Percentiles rank a stretch among this genome's conserved stretches.
Conservation (phyloP, 2,329 filamentous ascomycete genomes). For the Neopestalotiopsis rosae region DNA sequence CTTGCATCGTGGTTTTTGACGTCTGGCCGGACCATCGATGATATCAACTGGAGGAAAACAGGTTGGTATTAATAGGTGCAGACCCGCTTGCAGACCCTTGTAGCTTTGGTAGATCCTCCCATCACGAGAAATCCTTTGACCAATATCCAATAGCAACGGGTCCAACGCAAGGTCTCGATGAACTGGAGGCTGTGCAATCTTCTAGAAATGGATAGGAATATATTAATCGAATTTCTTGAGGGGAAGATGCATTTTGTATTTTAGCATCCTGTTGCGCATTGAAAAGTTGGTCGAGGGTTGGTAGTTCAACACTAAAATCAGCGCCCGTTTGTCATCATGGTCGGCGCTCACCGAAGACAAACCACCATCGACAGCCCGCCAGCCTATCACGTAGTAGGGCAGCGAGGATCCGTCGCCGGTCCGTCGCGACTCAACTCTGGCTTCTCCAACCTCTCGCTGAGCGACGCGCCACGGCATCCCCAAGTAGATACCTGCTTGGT, state of each 20-base stretch:
- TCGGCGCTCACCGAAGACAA: neutral
- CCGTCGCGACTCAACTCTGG: conserved; percentile 9
- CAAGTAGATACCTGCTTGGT: conserved; percentile 2
- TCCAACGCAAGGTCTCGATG: neutral
- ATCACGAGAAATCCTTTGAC: conserved; percentile 12
- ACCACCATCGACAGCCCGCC: conserved; percentile 6
- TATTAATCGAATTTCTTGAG: neutral
- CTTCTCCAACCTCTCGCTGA: conserved; percentile 9
- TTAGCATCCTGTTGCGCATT: neutral
- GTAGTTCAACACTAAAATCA: neutral
- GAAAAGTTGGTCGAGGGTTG: neutral
- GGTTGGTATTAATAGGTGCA: neutral
- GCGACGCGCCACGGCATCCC: conserved; percentile 2
- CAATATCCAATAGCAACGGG: neutral
- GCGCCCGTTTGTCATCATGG: neutral
- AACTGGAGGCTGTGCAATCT: conserved; percentile 3
- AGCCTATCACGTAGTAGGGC: neutral
- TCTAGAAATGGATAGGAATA: neutral
- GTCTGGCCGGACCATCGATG: neutral
- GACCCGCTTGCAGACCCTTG: neutral
- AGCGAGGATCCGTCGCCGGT: conserved; percentile 4
- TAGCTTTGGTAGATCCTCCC: neutral
- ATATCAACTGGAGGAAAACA: neutral
- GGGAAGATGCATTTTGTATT: neutral
- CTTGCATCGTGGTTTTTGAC: neutral